Conservation (phyloP, 2,329 filamentous ascomycete genomes). For the Shiraia bambusicola region DNA sequence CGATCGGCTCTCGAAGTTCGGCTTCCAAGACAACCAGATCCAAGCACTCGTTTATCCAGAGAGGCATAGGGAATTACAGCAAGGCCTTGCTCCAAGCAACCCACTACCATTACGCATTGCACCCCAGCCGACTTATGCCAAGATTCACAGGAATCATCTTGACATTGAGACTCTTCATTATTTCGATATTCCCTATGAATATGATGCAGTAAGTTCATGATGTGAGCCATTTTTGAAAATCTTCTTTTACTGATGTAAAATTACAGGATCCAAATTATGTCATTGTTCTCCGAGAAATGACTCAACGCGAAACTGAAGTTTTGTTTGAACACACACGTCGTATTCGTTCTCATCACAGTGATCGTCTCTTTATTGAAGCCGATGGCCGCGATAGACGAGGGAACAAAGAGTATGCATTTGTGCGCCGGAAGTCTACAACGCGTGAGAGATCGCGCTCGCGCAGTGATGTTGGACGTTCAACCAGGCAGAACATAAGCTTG, state of each 20-base stretch:
- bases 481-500: slow-evolving; percentile 34
- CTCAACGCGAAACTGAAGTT: slow-evolving; percentile 50
- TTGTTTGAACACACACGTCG: slow-evolving; percentile 54
- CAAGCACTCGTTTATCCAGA: slow-evolving; percentile 52
- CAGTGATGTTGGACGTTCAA: slow-evolving; percentile 32
- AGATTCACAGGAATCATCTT: slow-evolving; percentile 50
- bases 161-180: slow-evolving; percentile 51
- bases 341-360: slow-evolving; percentile 37
- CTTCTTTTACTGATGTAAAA: slow-evolving; percentile 5
- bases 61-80: slow-evolving; percentile 44
- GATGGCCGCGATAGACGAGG: slow-evolving; percentile 39
- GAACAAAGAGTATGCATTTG: slow-evolving; percentile 50
- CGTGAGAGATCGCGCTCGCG: slow-evolving; percentile 26
- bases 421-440: slow-evolving; percentile 34
- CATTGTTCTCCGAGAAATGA: slow-evolving; percentile 54
- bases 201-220: slow-evolving; percentile 47
- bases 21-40: slow-evolving; percentile 52
- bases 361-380: slow-evolving; percentile 47
- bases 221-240: not conserved
- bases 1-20: slow-evolving; percentile 47
- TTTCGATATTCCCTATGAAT: slow-evolving; percentile 52
- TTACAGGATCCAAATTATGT: slow-evolving; percentile 48
- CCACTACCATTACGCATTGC: slow-evolving; percentile 37
- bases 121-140: slow-evolving; percentile 49
- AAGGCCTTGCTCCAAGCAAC: slow-evolving; percentile 37